Evolutionary conservation across 2,329 filamentous ascomycete species (phyloP), one percentile per base, ranked within the genome.

Genomic region (Penicillium sp.): DNA sequence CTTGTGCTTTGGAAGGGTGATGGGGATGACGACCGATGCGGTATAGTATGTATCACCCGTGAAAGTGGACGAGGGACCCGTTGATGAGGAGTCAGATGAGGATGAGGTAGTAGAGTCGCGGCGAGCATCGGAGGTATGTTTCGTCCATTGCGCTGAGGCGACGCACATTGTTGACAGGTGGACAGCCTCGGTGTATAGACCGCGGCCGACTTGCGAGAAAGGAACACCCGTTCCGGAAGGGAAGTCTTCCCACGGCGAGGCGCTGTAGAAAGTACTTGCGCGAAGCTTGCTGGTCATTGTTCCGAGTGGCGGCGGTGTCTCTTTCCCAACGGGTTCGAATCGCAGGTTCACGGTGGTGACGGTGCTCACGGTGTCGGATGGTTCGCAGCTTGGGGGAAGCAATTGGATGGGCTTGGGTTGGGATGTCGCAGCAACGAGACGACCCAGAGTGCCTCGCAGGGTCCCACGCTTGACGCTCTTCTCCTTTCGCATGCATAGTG

Each of bases 401-500:
- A 86, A 72, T 27, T 76, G 75, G 27, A 88, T 73, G 2, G 81
- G 75, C 45, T 76, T 79, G 32, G 86, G 86, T 60, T 88, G 85
- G 2, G 76, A 71, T 0, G 84, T 80, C 52, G 82, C 78, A 45
- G 83, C 81, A 11, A 80, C 78, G 22, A 88, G 62, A 3, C 79
- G 81, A 13, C 86, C 86, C 4, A 83, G 71, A 63, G 81, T 84
- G 71, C 80, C 70, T 18, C 76, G 67, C 61, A 86, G 80, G 59
- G 87, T 80, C 3, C 85, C 83, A 60, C 85, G 86, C 59, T 77
- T 81, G 53, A 88, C 77, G 13, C 73, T 76, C 70, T 85, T 87
- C 65, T 86, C 83, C 62, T 79, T 79, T 41, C 81, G 80, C 38
- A 82, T 68, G 48, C 76, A 75, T 66, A 85, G 86, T 36, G 73